Conservation (phyloP, 495 filamentous ascomycete genomes). For the Neurospora sp. region DNA sequence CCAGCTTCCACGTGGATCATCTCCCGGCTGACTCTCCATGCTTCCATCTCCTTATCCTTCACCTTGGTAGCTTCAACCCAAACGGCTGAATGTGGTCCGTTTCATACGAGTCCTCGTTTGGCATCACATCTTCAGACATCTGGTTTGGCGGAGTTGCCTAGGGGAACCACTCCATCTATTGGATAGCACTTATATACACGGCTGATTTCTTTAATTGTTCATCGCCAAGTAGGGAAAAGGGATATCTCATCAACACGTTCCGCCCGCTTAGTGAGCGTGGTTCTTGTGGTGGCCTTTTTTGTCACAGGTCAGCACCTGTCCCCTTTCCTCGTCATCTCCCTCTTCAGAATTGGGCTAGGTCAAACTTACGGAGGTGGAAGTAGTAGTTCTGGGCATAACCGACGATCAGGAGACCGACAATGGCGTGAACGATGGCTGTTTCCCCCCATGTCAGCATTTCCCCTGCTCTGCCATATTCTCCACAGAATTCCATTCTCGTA, state of each 20-base stretch:
- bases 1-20: not conserved
- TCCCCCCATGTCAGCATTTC: slow-evolving; percentile 14
- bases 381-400: slow-evolving; percentile 98
- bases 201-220: slow-evolving; percentile 4
- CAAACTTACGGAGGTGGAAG: slow-evolving; percentile 82
- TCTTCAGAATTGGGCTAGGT: no score
- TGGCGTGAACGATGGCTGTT: slow-evolving; percentile 77
- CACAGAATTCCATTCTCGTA: no score
- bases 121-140: not conserved
- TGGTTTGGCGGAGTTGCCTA: slow-evolving; percentile 1
- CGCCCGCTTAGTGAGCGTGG: slow-evolving; percentile 72
- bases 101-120: not conserved
- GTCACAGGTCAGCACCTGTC: not conserved
- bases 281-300: slow-evolving; percentile 93
- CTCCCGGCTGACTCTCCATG: not conserved
- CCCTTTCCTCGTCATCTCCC: no score
- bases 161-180: slow-evolving; percentile 20
- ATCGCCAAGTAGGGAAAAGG: slow-evolving; percentile 11
- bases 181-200: slow-evolving; percentile 37
- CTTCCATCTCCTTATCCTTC: not conserved
- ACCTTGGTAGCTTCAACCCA: not conserved
- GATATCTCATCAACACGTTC: slow-evolving; percentile 4
- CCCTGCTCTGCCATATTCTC: not conserved
- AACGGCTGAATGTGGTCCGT: not conserved
- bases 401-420: slow-evolving; percentile 60